A percentile compares a stretch with the other conserved stretches of the same genome.
Evolutionary conservation across 768 basidiomycete genomes (phyloP).

Genomic region (Neoboletus subvelutipes): DNA sequence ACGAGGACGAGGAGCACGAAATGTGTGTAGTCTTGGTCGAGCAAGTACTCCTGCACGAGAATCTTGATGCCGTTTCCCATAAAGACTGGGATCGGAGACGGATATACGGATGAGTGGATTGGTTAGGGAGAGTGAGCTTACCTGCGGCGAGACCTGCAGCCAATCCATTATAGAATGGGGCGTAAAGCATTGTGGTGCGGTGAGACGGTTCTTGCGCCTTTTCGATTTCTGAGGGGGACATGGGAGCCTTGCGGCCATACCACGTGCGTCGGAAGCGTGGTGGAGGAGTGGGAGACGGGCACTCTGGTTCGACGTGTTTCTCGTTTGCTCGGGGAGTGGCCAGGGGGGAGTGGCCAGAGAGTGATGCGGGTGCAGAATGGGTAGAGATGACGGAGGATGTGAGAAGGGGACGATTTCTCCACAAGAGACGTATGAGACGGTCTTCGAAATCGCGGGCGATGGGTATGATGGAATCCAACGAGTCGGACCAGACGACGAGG

Average conservation of each 20-base stretch:
- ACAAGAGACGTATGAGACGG: conserved; percentile 55
- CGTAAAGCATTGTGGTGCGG: conserved; percentile 26
- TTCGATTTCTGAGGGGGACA: conserved; percentile 33
- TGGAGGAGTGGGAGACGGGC: conserved; percentile 28
- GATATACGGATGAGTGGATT: neutral
- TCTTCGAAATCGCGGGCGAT: conserved; percentile 52
- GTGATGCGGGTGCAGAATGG: conserved; percentile 33
- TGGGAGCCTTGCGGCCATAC: conserved; percentile 55
- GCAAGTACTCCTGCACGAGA: conserved; percentile 52
- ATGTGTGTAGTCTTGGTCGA: conserved; percentile 47
- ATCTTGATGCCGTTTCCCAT: conserved; percentile 63
- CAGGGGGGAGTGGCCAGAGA: conserved; percentile 38
- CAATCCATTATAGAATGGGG: conserved; percentile 28
- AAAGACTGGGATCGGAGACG: conserved; percentile 45
- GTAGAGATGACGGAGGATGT: conserved; percentile 25
- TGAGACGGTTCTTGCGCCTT: conserved; percentile 20
- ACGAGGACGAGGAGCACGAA: conserved; percentile 39
- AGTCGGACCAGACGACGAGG: conserved; percentile 82
- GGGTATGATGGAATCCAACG: conserved; percentile 69
- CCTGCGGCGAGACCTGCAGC: conserved; percentile 28
- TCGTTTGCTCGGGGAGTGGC: conserved; percentile 18
- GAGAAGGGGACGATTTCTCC: conserved; percentile 40
- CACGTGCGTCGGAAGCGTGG: conserved; percentile 48
- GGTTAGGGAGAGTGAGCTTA: neutral
- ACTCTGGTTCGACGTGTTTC: conserved; percentile 16